Conservation (phyloP, 805 yeast genomes). For the Saccharomycopsis sp. region DNA sequence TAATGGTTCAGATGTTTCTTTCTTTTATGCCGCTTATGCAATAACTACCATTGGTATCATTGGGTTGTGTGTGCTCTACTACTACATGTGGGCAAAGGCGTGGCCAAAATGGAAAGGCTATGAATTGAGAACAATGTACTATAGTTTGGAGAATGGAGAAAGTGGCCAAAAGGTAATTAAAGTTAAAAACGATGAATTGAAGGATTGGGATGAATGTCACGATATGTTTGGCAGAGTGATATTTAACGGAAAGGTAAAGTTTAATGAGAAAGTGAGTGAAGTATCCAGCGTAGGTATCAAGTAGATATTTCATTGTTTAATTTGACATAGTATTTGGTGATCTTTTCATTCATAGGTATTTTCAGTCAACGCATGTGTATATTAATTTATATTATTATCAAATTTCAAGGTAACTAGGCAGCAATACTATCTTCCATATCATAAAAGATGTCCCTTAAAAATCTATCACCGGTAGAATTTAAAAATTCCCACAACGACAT, state of each 20-base stretch:
- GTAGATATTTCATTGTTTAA: too few relatives aligned
- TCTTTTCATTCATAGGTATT: too few relatives aligned
- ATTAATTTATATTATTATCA: too few relatives aligned
- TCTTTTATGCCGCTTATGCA: constrained; percentile 39
- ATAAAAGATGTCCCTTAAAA: constrained; percentile 26
- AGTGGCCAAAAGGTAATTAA: constrained; percentile 34
- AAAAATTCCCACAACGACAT: constrained; percentile 29
- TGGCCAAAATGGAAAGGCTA: constrained; percentile 31
- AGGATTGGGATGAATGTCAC: constrained; percentile 28
- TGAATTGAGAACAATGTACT: constrained; percentile 29
- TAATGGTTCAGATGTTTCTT: constrained; percentile 36
- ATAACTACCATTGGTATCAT: constrained; percentile 32
- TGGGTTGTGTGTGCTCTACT: constrained; percentile 30
- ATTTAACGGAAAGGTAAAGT: too few relatives aligned
- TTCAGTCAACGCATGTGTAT: too few relatives aligned
- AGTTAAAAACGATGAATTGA: constrained; percentile 29
- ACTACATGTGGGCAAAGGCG: constrained; percentile 32
- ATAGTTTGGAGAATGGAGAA: constrained; percentile 33
- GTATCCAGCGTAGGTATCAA: too few relatives aligned
- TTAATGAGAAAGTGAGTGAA: too few relatives aligned
- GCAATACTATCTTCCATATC: constrained; percentile 28
- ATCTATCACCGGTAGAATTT: constrained; percentile 28
- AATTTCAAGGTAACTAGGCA: too few relatives aligned
- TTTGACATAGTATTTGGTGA: too few relatives aligned
- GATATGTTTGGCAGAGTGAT: neutral